phyloP scores from a whole-genome alignment of 1,139 yeast species.

The Geotrichum carabidarum region DNA sequence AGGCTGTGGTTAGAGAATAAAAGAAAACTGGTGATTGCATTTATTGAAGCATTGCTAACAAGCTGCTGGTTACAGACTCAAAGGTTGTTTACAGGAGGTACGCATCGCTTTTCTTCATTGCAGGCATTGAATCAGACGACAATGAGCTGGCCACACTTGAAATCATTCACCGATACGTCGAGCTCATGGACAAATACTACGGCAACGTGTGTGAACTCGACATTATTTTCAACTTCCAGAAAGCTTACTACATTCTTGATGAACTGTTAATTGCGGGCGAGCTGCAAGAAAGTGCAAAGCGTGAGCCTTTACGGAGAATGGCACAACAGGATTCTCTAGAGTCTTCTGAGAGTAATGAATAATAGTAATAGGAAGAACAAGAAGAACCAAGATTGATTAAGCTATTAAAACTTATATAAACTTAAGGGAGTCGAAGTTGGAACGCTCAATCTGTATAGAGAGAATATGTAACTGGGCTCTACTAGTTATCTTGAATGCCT shows the following conservation, averaged over 20 bases:
- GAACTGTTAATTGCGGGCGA: constrained; percentile 80
- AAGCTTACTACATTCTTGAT: constrained; percentile 87
- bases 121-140: constrained; percentile 77
- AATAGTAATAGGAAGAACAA: constrained; percentile 24
- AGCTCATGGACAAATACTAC: constrained; percentile 90
- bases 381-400: neutral
- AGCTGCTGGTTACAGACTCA: constrained; percentile 44
- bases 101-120: constrained; percentile 85
- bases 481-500: constrained; percentile 36
- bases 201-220: constrained; percentile 90
- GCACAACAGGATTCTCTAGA: constrained; percentile 76
- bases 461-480: neutral
- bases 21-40: neutral
- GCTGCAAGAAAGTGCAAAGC: constrained; percentile 74
- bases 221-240: constrained; percentile 88
- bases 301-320: constrained; percentile 71
- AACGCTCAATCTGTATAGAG: neutral
- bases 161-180: constrained; percentile 87
- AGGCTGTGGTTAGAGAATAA: neutral
- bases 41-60: neutral
- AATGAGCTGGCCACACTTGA: constrained; percentile 86
- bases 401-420: neutral
- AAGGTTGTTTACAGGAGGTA: constrained; percentile 87
- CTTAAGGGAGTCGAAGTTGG: neutral
- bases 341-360: constrained; percentile 51